These are phyloP conservation scores for Coniferiporia weirii DNA, from an alignment of 1,284 basidiomycete genomes.

Conservation along the genomic window DNA sequence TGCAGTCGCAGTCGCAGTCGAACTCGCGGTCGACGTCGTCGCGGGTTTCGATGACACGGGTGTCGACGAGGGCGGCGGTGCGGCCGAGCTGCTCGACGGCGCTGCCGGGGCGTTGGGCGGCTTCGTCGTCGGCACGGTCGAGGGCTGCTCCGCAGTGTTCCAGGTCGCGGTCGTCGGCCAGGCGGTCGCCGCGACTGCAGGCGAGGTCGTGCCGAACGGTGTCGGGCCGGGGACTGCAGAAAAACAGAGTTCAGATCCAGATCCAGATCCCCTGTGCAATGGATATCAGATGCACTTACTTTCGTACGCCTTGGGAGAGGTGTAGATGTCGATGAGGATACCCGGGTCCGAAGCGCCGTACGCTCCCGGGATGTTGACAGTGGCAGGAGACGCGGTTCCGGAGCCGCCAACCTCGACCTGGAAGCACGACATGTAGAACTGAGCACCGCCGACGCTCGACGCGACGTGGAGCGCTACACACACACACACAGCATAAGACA, in stretches of 20 bases:
- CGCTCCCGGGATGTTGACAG: slow-evolving; percentile 43
- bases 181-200: slow-evolving; percentile 30
- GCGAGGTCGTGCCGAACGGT: slow-evolving; percentile 31
- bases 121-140: slow-evolving; percentile 30
- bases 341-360: slow-evolving; percentile 40
- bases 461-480: slow-evolving; percentile 42
- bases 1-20: slow-evolving; percentile 4
- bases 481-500: neutral
- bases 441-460: slow-evolving; percentile 38
- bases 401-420: slow-evolving; percentile 40
- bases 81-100: slow-evolving; percentile 2
- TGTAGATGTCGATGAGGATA: slow-evolving; percentile 32
- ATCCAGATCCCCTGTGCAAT: neutral
- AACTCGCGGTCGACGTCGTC: neutral
- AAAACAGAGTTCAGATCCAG: slow-evolving; percentile 1
- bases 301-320: slow-evolving; percentile 30
- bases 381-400: slow-evolving; percentile 37
- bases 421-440: slow-evolving; percentile 51
- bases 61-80: neutral
- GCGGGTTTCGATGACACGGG: neutral
- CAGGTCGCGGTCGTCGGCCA: slow-evolving; percentile 35
- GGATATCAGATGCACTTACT: slow-evolving; percentile 24
- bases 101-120: slow-evolving; percentile 24
- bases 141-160: slow-evolving; percentile 34
- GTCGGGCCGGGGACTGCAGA: slow-evolving; percentile 41